phyloP scores from a whole-genome alignment of 192 early-diverging fungal species.

The Coemansia sp. region DNA sequence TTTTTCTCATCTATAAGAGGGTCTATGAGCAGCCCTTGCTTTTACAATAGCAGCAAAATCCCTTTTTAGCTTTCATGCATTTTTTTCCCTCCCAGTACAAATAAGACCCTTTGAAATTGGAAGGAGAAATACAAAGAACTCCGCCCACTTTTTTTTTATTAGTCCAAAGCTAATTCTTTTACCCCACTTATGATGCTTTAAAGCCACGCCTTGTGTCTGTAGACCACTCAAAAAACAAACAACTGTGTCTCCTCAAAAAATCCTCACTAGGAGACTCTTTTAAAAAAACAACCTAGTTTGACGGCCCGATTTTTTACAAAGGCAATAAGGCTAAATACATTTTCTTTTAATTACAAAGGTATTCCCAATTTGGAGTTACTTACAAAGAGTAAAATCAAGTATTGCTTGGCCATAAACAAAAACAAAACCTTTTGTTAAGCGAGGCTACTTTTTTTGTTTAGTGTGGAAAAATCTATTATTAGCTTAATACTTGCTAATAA shows the following conservation, averaged over 20 bases:
- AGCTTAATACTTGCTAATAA: neutral
- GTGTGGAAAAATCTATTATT: neutral
- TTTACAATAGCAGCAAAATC: too few species aligned
- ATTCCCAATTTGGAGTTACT: neutral
- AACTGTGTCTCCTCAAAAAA: slow-evolving; percentile 1
- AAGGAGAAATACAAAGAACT: neutral
- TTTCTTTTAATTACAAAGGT: neutral
- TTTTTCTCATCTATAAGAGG: neutral
- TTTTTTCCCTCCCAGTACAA: neutral
- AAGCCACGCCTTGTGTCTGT: neutral
- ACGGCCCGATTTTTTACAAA: slow-evolving; percentile 5
- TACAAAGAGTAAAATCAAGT: neutral
- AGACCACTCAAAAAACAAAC: neutral
- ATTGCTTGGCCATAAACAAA: neutral
- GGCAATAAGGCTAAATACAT: neutral
- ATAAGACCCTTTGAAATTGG: neutral
- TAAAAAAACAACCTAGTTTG: neutral
- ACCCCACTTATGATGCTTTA: neutral
- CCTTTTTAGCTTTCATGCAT: neutral
- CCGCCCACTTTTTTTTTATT: neutral
- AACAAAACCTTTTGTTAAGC: neutral
- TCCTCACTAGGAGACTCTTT: neutral
- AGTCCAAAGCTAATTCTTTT: neutral
- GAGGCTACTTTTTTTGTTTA: neutral
- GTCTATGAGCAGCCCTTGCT: neutral